Conservation (phyloP, 371 early-diverging fungal genomes). For the Mucor racemosus region DNA sequence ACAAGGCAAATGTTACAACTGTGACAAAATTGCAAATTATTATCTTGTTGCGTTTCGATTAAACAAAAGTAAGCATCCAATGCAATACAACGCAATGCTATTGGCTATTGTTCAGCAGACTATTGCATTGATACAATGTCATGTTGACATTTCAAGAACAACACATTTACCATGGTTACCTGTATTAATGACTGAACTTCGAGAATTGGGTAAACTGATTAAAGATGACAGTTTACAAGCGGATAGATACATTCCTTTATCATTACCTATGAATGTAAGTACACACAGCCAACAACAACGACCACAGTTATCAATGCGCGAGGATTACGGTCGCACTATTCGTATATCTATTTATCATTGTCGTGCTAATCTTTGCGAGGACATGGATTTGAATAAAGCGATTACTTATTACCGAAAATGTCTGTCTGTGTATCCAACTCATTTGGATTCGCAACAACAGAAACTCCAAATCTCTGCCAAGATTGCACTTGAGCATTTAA, state of each 20-base stretch:
- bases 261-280: not conserved
- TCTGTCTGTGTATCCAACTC: conserved; percentile 29
- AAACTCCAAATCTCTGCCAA: conserved; percentile 28
- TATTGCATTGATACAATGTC: conserved; percentile 20
- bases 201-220: conserved; percentile 37
- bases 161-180: conserved; percentile 31
- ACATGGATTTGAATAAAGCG: conserved; percentile 28
- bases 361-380: conserved; percentile 29
- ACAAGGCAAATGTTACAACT: conserved; percentile 20
- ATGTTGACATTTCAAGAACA: conserved; percentile 16
- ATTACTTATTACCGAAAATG: conserved; percentile 39
- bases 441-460: conserved; percentile 16
- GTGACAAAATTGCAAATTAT: conserved; percentile 22
- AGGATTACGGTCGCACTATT: conserved; percentile 37
- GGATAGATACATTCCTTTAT: conserved; percentile 23
- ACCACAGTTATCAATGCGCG: not conserved
- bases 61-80: conserved; percentile 1
- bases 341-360: conserved; percentile 41
- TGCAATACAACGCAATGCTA: conserved; percentile 15
- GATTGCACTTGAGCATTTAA: conserved; percentile 28
- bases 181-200: conserved; percentile 25
- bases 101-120: conserved; percentile 22
- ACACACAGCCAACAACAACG: not conserved
- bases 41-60: conserved; percentile 19
- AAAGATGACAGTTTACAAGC: conserved; percentile 38